Evolutionary conservation across 2,329 filamentous ascomycete genomes (phyloP).

Genomic region (Pseudogymnoascus sp.): DNA sequence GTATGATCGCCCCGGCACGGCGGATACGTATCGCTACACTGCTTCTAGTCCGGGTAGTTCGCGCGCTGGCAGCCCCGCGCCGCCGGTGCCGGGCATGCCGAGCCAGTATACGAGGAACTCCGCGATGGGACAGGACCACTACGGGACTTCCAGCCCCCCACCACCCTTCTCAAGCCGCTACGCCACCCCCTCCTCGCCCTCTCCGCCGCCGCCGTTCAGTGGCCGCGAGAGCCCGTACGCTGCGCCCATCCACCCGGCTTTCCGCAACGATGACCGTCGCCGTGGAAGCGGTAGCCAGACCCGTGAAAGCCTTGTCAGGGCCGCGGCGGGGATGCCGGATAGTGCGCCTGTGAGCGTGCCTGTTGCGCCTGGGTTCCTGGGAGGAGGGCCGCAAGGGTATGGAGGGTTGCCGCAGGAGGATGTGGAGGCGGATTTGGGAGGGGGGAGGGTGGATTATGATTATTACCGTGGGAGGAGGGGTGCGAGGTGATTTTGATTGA

Average conservation of each 20-base stretch:
- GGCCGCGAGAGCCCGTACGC: neutral
- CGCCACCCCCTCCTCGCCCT: neutral
- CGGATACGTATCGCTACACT: conserved; percentile 13
- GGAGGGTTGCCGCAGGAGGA: conserved; percentile 50
- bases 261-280: neutral
- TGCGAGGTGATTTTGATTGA: neutral
- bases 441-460: neutral
- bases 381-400: conserved; percentile 51
- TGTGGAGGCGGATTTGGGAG: conserved; percentile 25
- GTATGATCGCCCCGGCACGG: conserved; percentile 23
- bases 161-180: neutral
- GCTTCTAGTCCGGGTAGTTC: conserved; percentile 13
- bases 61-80: conserved; percentile 21
- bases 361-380: conserved; percentile 41
- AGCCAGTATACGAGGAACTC: neutral
- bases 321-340: conserved; percentile 45
- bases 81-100: neutral
- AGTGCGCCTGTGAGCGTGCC: conserved; percentile 26
- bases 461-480: neutral
- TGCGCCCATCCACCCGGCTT: neutral
- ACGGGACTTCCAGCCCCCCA: neutral
- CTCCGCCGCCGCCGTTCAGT: neutral
- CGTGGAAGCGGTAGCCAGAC: conserved; percentile 19
- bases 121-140: no score
- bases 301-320: conserved; percentile 41